Conservation (phyloP, 192 early-diverging fungal species). For the Cetraspora pellucida region DNA sequence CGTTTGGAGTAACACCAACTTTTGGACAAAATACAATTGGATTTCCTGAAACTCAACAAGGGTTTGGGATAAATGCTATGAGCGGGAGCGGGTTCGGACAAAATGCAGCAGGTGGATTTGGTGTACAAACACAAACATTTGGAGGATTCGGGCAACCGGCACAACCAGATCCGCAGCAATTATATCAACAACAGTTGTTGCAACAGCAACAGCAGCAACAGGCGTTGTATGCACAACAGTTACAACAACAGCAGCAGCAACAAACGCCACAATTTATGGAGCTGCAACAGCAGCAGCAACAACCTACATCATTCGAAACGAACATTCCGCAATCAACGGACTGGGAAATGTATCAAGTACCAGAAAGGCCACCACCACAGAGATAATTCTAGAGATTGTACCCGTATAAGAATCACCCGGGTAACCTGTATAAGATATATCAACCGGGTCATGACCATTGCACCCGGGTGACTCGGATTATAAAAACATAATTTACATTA, state of each 20-base stretch:
- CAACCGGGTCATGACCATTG: no score
- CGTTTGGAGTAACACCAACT: background rate
- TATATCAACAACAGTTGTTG: background rate
- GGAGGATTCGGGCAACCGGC: background rate
- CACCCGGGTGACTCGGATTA: no score
- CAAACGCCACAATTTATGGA: background rate
- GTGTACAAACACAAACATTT: background rate
- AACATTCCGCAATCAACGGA: conserved; percentile 29
- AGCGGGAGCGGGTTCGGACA: background rate
- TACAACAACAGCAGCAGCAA: conserved; percentile 6
- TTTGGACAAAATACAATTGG: background rate
- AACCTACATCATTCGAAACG: background rate
- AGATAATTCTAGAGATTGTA: no score
- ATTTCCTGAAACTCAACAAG: background rate
- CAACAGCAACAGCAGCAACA: conserved; percentile 21
- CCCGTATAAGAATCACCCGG: no score
- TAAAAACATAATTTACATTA: no score
- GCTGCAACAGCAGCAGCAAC: conserved; percentile 2
- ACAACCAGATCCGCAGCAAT: conserved; percentile 8
- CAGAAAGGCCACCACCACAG: conserved; percentile 18
- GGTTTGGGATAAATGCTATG: background rate
- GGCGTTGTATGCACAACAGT: background rate
- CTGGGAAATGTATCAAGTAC: conserved; percentile 16
- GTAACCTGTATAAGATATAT: no score
- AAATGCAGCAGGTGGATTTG: background rate